These are phyloP conservation scores for Coemansia sp. DNA, from an alignment of 192 early-diverging fungal species.

Conservation along the genomic window DNA sequence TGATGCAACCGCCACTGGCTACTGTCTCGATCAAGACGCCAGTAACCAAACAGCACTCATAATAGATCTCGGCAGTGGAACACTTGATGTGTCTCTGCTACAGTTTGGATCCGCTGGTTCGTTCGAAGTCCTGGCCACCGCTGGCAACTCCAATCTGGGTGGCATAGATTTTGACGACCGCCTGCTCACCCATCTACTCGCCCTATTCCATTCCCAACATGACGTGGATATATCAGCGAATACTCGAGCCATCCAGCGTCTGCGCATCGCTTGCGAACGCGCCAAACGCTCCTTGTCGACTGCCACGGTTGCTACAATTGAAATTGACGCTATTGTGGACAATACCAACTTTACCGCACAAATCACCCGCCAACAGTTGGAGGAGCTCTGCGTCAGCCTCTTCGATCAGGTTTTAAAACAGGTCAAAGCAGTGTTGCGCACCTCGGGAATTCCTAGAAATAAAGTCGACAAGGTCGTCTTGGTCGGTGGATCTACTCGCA, in stretches of 20 bases:
- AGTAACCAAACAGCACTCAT: constrained; percentile 87
- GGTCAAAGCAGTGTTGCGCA: constrained; percentile 92
- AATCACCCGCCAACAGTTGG: constrained; percentile 97
- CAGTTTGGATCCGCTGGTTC: constrained; percentile 94
- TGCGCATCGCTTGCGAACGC: constrained; percentile 95
- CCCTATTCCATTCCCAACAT: constrained; percentile 94
- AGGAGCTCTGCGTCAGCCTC: constrained; percentile 95
- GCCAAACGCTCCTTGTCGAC: constrained; percentile 96
- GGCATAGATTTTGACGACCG: constrained; percentile 99
- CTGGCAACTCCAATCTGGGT: constrained; percentile 97
- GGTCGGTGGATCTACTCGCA: constrained; percentile 98
- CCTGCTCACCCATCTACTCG: constrained; percentile 89
- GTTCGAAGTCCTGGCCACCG: constrained; percentile 92
- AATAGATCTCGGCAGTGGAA: constrained; percentile 97
- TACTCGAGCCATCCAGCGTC: constrained; percentile 92
- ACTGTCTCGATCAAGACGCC: constrained; percentile 95
- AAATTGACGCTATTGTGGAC: constrained; percentile 95
- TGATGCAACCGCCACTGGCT: constrained; percentile 99
- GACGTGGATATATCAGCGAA: constrained; percentile 83
- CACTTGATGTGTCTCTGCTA: constrained; percentile 96
- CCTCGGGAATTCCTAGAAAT: constrained; percentile 92
- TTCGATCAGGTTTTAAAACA: constrained; percentile 93
- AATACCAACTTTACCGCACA: constrained; percentile 97
- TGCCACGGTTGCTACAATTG: constrained; percentile 89
- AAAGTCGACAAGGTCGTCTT: constrained; percentile 90